Evolutionary conservation across 2,329 filamentous ascomycete genomes (phyloP).

Genomic region (Penicillium sp.): DNA sequence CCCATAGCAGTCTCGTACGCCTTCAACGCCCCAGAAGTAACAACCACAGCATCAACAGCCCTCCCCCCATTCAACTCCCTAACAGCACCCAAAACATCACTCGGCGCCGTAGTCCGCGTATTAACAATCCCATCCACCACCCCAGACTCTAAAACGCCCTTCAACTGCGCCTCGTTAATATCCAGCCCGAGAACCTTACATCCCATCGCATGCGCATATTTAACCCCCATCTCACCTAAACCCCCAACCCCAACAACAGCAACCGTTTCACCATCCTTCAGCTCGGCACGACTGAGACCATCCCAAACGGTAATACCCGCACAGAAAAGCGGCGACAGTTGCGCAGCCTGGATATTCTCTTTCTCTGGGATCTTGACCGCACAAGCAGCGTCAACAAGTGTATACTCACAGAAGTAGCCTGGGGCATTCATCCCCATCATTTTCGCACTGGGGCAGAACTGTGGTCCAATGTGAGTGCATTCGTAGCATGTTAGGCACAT

Average conservation of each 20-base stretch:
- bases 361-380: conserved; percentile 46
- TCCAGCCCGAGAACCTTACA: conserved; percentile 27
- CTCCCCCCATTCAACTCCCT: background rate
- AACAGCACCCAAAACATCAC: background rate
- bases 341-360: conserved; percentile 21
- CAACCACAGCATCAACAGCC: conserved; percentile 11
- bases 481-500: conserved; percentile 51
- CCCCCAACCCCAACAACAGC: conserved; percentile 23
- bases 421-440: conserved; percentile 46
- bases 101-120: background rate
- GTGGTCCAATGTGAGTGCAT: conserved; percentile 43
- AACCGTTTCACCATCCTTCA: conserved; percentile 15
- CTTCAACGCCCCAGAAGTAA: conserved; percentile 6
- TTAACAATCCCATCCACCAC: conserved; percentile 8
- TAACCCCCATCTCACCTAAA: conserved; percentile 26
- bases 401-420: conserved; percentile 52
- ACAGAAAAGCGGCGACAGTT: conserved; percentile 48
- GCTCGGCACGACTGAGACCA: conserved; percentile 3
- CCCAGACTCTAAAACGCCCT: background rate
- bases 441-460: conserved; percentile 9
- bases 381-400: conserved; percentile 45
- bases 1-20: conserved; percentile 10
- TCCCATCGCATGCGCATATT: conserved; percentile 28
- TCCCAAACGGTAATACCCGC: conserved; percentile 49
- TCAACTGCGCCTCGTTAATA: conserved; percentile 9